Percentiles rank a stretch among this genome's conserved stretches.
Evolutionary conservation across 1,284 basidiomycete species (phyloP).

Genomic region (Apiotrichum porosum): DNA sequence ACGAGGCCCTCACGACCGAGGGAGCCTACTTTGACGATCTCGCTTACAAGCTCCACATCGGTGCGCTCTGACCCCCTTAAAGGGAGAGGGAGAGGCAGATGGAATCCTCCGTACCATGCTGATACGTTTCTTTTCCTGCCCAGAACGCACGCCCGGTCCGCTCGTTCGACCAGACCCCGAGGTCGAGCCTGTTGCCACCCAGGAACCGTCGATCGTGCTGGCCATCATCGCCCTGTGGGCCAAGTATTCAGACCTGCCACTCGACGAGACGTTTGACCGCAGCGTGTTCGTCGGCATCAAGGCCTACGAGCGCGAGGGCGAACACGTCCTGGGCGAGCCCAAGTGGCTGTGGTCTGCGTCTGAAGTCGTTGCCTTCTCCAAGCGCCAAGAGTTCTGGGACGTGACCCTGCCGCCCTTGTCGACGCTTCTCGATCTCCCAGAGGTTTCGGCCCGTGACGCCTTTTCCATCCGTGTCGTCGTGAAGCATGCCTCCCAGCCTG

Average conservation of each 20-base stretch:
- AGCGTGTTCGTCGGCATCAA: constrained; percentile 70
- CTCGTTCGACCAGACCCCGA: too few species aligned
- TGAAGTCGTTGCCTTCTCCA: constrained; percentile 63
- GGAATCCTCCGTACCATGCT: too few species aligned
- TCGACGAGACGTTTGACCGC: constrained; percentile 53
- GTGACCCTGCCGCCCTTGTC: constrained; percentile 63
- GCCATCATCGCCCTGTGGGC: constrained; percentile 17
- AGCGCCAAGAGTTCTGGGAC: constrained; percentile 66
- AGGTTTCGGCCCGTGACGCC: constrained; percentile 60
- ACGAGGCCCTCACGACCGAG: constrained; percentile 58
- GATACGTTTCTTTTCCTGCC: too few species aligned
- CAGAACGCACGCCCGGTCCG: constrained; percentile 8
- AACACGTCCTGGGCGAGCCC: constrained; percentile 61
- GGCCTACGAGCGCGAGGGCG: constrained; percentile 58
- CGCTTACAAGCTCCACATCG: constrained; percentile 59
- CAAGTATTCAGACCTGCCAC: constrained; percentile 11
- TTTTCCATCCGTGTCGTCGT: constrained; percentile 62
- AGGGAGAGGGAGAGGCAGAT: neutral
- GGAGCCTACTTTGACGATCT: constrained; percentile 64
- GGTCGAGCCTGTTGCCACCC: neutral
- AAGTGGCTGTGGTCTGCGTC: constrained; percentile 69
- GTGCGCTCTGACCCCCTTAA: too few species aligned
- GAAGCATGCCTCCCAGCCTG: constrained; percentile 56
- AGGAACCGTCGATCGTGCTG: neutral
- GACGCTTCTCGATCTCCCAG: constrained; percentile 57